Base-by-base conservation (phyloP, 352 stramenopile genomes). In the Hyaloperonospora brassicae region DNA sequence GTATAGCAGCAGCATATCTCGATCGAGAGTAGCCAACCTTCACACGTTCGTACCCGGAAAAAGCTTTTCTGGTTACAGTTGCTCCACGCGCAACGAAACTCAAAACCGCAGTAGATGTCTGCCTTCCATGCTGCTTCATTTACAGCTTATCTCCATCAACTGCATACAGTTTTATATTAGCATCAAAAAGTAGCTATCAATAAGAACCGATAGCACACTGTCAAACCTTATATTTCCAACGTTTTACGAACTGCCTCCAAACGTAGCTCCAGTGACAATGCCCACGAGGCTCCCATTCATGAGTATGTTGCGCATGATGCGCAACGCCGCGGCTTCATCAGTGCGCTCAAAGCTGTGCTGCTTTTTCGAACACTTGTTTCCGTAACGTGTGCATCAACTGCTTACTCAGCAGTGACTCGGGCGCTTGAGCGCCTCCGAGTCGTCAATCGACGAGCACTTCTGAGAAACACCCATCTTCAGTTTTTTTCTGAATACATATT, bases 371-470 rank as follows among this genome's bases (percentile, higher is more conserved):
- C 17, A 42, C 51, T 31, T 8, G 31, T 13, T 0, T 52, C 38
- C 27, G 21, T 8, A 14, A 52, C 57, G 27, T 46, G 11, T 5
- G 40, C 31, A 43, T 21, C 36, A 24, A 46, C 23, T 0, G 14
- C 12, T 40, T 66, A 31, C 42, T 68, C 46, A 5, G 34, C n/a
- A 42, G 55, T 49, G 7, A 52, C 22, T 51, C 8, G 47, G 47
- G 14, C 39, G 61, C 38, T 68, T 68, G 35, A 59, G 55, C 59
- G 56, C 48, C 22, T 70, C 61, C n/a, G 73, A 71, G 27, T 89
- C 54, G 11, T 66, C 78, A 68, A 89, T 89, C 47, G 80, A 82
- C 57, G 70, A 84, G 78, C 80, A 91, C 49, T 87, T 87, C 70
- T 90, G 76, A 36, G 77, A 87, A 64, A 87, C 77, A 39, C 76